phyloP scores from a whole-genome alignment of 768 basidiomycete genomes.

The Podaxis sp. region DNA sequence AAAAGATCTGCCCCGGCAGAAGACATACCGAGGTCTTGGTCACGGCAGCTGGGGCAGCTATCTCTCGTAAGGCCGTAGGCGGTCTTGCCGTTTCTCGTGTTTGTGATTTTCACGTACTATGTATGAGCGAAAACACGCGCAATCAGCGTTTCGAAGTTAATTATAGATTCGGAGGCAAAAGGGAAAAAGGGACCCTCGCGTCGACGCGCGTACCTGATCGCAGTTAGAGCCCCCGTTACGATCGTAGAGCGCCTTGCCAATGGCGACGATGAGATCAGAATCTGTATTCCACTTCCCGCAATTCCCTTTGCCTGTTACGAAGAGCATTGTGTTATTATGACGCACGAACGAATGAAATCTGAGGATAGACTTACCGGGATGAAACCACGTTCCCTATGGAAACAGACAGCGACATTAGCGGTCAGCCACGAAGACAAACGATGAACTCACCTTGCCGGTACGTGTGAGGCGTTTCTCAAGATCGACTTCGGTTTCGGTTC shows the following conservation, averaged over 20 bases:
- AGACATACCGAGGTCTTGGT: constrained; percentile 53
- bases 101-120: constrained; percentile 63
- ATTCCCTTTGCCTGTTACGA: constrained; percentile 48
- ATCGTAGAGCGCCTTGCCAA: constrained; percentile 53
- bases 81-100: constrained; percentile 49
- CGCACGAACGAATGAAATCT: constrained; percentile 9
- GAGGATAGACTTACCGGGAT: constrained; percentile 37
- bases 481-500: constrained; percentile 23
- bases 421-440: neutral
- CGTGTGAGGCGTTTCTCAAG: constrained; percentile 54
- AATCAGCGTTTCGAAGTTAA: constrained; percentile 10
- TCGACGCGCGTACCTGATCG: constrained; percentile 44
- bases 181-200: neutral
- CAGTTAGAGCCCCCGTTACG: constrained; percentile 52
- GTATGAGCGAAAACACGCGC: constrained; percentile 23
- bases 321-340: constrained; percentile 3
- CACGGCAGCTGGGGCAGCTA: constrained; percentile 54
- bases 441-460: constrained; percentile 49
- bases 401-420: constrained; percentile 14
- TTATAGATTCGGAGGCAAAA: constrained; percentile 12
- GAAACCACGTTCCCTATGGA: constrained; percentile 65
- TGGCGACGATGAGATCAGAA: constrained; percentile 59
- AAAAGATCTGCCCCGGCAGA: neutral
- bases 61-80: constrained; percentile 54
- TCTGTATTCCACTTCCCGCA: constrained; percentile 54